Evolutionary conservation across 1,139 yeast genomes (phyloP).

Genomic region (Pichia sp.): DNA sequence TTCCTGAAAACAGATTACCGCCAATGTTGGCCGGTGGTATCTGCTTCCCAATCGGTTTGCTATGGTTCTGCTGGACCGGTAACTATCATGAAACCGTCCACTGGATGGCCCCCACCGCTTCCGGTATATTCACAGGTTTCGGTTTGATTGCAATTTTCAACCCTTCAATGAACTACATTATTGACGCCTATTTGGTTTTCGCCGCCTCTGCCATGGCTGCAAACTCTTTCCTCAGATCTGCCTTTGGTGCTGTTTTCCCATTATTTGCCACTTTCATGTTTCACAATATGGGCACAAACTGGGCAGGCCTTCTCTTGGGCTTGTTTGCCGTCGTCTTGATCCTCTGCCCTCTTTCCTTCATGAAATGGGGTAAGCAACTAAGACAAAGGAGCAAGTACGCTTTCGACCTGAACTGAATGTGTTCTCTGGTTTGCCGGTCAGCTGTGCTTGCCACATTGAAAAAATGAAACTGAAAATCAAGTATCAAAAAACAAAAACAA

Average conservation of each 20-base stretch:
- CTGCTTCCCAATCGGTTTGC: conserved; percentile 70
- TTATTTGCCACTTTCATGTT: conserved; percentile 75
- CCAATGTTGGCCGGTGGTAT: conserved; percentile 70
- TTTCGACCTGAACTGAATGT: conserved; percentile 32
- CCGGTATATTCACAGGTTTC: conserved; percentile 67
- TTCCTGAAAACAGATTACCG: conserved; percentile 76
- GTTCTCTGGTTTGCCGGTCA: neutral
- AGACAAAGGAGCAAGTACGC: conserved; percentile 67
- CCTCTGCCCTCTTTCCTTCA: conserved; percentile 75
- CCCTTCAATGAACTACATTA: conserved; percentile 72
- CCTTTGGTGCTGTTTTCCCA: conserved; percentile 74
- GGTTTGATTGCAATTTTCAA: conserved; percentile 74
- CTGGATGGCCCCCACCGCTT: conserved; percentile 82
- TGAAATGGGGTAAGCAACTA: conserved; percentile 55
- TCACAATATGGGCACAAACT: conserved; percentile 63
- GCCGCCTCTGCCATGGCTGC: conserved; percentile 94
- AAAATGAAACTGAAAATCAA: no score
- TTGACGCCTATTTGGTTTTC: conserved; percentile 70
- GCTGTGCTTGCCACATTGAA: neutral
- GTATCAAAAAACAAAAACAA: neutral
- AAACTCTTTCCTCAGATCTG: conserved; percentile 69
- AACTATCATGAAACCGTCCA: conserved; percentile 61
- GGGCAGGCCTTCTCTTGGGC: conserved; percentile 82
- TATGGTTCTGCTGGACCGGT: conserved; percentile 89
- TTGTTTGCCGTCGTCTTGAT: conserved; percentile 56